Percentiles rank a stretch among this genome's conserved stretches.
These are phyloP conservation scores for Larix sibirica DNA, from an alignment of 83 land plant species.

Conservation along the genomic window DNA sequence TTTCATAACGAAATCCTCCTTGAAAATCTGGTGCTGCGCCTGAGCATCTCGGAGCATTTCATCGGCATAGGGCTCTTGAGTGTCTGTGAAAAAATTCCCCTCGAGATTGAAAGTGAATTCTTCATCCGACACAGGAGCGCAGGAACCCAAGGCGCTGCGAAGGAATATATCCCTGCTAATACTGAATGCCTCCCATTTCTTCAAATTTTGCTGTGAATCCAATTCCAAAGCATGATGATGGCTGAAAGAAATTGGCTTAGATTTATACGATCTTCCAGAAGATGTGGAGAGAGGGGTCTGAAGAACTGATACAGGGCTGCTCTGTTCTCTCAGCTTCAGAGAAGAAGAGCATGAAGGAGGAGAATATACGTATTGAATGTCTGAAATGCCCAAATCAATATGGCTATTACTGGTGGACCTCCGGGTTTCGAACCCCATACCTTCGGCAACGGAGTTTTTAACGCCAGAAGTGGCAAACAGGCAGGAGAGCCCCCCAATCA, in stretches of 20 bases:
- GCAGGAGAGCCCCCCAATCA: constrained; percentile 57
- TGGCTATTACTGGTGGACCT: constrained; percentile 27
- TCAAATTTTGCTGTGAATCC: constrained; percentile 17
- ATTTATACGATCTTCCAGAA: constrained; percentile 1
- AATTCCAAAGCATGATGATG: constrained; percentile 30
- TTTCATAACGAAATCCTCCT: constrained; percentile 68
- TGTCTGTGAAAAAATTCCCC: constrained; percentile 21
- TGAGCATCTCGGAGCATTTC: constrained; percentile 77
- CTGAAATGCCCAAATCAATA: constrained; percentile 22
- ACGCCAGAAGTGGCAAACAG: constrained; percentile 36
- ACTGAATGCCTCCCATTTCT: constrained; percentile 16
- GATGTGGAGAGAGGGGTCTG: constrained; percentile 64
- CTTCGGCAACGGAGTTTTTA: constrained; percentile 8
- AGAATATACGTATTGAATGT: constrained; percentile 9
- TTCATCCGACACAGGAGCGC: constrained; percentile 24
- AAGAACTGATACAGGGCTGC: constrained; percentile 86
- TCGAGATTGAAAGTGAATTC: constrained; percentile 49
- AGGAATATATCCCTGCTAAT: constrained; percentile 39
- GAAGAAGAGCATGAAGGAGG: constrained; percentile 30
- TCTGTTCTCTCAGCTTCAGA: constrained; percentile 50
- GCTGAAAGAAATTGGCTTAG: background rate
- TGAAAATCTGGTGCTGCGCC: constrained; percentile 68
- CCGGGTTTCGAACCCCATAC: constrained; percentile 15
- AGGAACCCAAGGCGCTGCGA: constrained; percentile 37
- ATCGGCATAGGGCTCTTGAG: constrained; percentile 38